A percentile compares a stretch with the other conserved stretches of the same genome.
Evolutionary conservation across 768 basidiomycete species (phyloP).

Genomic region (Leccinum olivaceopallidum): DNA sequence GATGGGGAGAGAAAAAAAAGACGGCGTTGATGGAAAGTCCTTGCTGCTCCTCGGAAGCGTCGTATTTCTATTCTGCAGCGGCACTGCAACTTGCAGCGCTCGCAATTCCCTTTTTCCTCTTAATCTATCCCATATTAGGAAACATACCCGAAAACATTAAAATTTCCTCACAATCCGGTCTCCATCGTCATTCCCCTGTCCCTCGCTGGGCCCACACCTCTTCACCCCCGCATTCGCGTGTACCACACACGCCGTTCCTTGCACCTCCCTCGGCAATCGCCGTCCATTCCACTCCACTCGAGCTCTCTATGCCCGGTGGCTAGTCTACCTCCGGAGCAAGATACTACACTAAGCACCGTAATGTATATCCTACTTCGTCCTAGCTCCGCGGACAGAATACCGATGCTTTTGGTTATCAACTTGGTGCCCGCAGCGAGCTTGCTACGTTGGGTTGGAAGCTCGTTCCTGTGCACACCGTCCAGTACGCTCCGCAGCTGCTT

Average conservation of each 20-base stretch:
- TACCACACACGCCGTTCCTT: not conserved
- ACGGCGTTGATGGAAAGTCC: conserved; percentile 35
- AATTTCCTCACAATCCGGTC: conserved; percentile 7
- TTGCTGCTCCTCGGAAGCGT: conserved; percentile 32
- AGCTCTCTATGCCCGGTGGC: not conserved
- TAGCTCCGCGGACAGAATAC: conserved; percentile 16
- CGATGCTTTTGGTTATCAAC: conserved; percentile 4
- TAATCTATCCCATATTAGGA: conserved; percentile 14
- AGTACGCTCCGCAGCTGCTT: not conserved
- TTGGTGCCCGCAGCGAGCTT: not conserved
- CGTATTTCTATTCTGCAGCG: conserved; percentile 35
- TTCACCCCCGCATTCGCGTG: not conserved
- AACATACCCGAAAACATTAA: not conserved
- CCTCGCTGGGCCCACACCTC: not conserved
- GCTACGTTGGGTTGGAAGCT: conserved; percentile 10
- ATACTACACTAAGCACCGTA: not conserved
- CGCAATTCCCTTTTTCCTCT: conserved; percentile 16
- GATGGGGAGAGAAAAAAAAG: conserved; percentile 29
- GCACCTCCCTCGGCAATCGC: conserved; percentile 17
- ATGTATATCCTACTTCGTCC: conserved; percentile 1
- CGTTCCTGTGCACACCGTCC: conserved; percentile 1
- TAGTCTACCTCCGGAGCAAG: not conserved
- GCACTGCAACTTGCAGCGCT: conserved; percentile 20
- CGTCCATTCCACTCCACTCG: conserved; percentile 10
- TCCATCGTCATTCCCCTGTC: not conserved